Conservation (phyloP, 805 yeast species). For the Wickerhamiella kurtzmanii region DNA sequence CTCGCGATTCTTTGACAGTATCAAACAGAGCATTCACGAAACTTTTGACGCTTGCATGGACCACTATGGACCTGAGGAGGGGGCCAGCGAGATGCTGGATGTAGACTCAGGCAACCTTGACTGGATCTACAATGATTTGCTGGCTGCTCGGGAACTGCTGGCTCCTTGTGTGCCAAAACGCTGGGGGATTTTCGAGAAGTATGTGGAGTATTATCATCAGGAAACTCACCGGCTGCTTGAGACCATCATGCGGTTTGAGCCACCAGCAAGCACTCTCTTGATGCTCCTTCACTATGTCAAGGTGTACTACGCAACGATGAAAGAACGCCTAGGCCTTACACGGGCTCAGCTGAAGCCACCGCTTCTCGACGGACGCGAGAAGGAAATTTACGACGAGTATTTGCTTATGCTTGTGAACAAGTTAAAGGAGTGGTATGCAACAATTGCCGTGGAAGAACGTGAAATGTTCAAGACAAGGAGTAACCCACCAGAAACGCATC, state of each 20-base stretch:
- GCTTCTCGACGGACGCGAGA: constrained; percentile 61
- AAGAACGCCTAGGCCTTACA: constrained; percentile 35
- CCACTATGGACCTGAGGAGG: constrained; percentile 34
- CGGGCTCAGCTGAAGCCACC: constrained; percentile 38
- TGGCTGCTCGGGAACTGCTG: constrained; percentile 48
- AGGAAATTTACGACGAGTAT: constrained; percentile 63
- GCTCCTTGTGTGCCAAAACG: constrained; percentile 47
- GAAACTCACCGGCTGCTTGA: constrained; percentile 52
- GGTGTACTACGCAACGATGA: constrained; percentile 44
- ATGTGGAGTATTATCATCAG: constrained; percentile 53
- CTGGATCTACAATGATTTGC: constrained; percentile 74
- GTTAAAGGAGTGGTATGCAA: constrained; percentile 74
- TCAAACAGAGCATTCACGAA: constrained; percentile 47
- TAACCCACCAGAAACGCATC: constrained; percentile 60
- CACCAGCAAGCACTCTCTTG: constrained; percentile 64
- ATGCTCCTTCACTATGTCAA: constrained; percentile 67
- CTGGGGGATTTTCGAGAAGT: constrained; percentile 59
- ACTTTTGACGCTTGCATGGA: constrained; percentile 55
- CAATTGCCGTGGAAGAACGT: constrained; percentile 53
- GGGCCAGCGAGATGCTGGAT: constrained; percentile 46
- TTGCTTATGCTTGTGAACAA: constrained; percentile 54
- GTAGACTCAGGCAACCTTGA: constrained; percentile 35
- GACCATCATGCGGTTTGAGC: constrained; percentile 50
- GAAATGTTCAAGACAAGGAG: constrained; percentile 48
- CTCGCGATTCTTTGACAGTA: constrained; percentile 42